phyloP scores from a whole-genome alignment of 371 early-diverging fungal species.

The Syncephalis fuscata region DNA sequence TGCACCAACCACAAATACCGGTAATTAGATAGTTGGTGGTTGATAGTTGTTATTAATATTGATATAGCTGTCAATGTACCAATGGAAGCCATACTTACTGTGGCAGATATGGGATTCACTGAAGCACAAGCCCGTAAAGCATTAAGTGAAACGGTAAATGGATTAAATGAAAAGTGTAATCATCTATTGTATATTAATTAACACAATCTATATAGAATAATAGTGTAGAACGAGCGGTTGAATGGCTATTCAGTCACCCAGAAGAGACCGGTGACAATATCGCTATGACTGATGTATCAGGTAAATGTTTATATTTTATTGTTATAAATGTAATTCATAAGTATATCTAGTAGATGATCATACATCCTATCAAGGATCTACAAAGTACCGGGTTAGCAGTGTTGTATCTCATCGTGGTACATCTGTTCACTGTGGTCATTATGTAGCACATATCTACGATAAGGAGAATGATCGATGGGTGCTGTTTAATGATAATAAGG shows the following conservation, averaged over 20 bases:
- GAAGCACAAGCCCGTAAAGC: conserved; percentile 63
- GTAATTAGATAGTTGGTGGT: no score
- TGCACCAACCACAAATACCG: background rate
- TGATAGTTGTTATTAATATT: background rate
- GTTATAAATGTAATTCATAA: no score
- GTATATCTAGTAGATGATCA: no score
- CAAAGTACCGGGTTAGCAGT: conserved; percentile 51
- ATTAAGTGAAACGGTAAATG: conserved; percentile 56
- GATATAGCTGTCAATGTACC: background rate
- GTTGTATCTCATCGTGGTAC: conserved; percentile 96
- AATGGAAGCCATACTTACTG: conserved; percentile 23
- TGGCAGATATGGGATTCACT: conserved; percentile 89
- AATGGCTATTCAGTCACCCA: conserved; percentile 85
- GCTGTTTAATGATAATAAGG: conserved; percentile 90
- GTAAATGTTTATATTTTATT: no score
- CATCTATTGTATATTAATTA: background rate
- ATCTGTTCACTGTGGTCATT: conserved; percentile 92
- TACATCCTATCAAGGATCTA: no score
- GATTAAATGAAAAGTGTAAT: background rate
- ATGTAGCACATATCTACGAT: conserved; percentile 76
- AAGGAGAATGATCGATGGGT: conserved; percentile 59
- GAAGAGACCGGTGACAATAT: conserved; percentile 35
- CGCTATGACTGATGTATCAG: no score
- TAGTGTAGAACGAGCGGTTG: conserved; percentile 80
- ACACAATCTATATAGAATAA: conserved; percentile 26